phyloP scores from a whole-genome alignment of 2,329 filamentous ascomycete species.

The Fusarium setosum region DNA sequence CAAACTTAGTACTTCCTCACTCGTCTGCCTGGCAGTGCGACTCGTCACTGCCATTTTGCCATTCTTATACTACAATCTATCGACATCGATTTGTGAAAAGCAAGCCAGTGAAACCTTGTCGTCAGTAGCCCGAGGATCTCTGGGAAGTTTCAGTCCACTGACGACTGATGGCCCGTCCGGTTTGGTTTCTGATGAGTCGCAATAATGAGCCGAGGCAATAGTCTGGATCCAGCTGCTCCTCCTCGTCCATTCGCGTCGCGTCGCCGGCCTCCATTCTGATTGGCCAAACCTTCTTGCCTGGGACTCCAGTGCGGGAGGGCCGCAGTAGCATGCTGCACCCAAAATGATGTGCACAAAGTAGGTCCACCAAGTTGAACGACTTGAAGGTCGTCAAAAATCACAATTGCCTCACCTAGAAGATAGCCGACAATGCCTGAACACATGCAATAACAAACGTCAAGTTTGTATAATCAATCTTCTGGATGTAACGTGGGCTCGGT shows the following conservation, averaged over 20 bases:
- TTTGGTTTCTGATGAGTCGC: background rate
- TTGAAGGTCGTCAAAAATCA: background rate
- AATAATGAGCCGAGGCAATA: background rate
- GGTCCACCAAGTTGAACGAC: background rate
- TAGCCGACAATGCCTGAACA: background rate
- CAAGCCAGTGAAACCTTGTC: background rate
- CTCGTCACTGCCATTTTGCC: conserved; percentile 4
- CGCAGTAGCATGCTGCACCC: conserved; percentile 27
- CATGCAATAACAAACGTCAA: background rate
- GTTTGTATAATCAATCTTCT: no score
- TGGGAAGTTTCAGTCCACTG: background rate
- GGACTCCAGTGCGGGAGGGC: conserved; percentile 29
- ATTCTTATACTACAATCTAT: background rate
- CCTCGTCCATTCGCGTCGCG: background rate
- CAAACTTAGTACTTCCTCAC: background rate
- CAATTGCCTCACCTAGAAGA: background rate
- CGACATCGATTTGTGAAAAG: background rate
- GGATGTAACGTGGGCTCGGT: background rate
- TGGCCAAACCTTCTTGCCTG: background rate
- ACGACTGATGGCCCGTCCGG: background rate
- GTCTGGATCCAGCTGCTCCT: conserved; percentile 1
- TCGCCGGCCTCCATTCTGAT: conserved; percentile 7
- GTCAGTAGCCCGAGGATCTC: background rate
- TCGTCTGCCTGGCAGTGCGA: background rate
- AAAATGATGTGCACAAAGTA: conserved; percentile 12